A percentile compares a stretch with the other conserved stretches of the same genome.
phyloP scores from a whole-genome alignment of 2,329 filamentous ascomycete species.

The Fusarium subtropicale region DNA sequence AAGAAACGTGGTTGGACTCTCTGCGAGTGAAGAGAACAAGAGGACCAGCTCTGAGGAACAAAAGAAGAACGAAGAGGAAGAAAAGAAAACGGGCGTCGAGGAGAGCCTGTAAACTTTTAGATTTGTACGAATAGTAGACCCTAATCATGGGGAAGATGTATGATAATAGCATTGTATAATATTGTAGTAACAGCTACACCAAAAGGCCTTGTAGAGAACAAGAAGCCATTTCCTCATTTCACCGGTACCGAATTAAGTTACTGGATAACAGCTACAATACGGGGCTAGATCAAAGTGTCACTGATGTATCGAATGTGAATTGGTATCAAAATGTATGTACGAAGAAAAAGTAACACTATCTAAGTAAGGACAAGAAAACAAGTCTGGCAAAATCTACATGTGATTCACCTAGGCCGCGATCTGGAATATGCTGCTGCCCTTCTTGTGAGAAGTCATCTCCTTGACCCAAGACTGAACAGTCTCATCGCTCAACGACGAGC shows the following conservation, averaged over 20 bases:
- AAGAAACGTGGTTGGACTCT: conserved; percentile 71
- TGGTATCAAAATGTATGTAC: conserved; percentile 22
- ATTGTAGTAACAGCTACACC: conserved; percentile 36
- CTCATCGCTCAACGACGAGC: conserved; percentile 53
- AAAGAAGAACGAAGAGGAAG: conserved; percentile 39
- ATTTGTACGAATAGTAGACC: conserved; percentile 18
- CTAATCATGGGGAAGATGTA: conserved; percentile 31
- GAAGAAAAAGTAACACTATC: conserved; percentile 25
- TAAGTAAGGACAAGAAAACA: neutral
- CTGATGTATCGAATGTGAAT: conserved; percentile 1
- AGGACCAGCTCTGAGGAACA: conserved; percentile 25
- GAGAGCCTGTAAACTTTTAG: conserved; percentile 11
- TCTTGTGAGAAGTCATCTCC: conserved; percentile 20
- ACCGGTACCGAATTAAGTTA: neutral
- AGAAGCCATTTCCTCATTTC: neutral
- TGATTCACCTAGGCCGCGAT: conserved; percentile 7
- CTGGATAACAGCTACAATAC: neutral
- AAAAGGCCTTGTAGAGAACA: conserved; percentile 24
- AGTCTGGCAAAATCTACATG: neutral
- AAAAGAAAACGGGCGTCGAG: conserved; percentile 29
- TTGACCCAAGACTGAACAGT: conserved; percentile 54
- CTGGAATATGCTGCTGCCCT: conserved; percentile 44
- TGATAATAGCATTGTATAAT: conserved; percentile 44
- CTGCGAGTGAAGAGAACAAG: conserved; percentile 51
- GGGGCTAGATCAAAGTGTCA: neutral